Evolutionary conservation across 352 stramenopile species (phyloP).

Genomic region (Globisporangium splendens): DNA sequence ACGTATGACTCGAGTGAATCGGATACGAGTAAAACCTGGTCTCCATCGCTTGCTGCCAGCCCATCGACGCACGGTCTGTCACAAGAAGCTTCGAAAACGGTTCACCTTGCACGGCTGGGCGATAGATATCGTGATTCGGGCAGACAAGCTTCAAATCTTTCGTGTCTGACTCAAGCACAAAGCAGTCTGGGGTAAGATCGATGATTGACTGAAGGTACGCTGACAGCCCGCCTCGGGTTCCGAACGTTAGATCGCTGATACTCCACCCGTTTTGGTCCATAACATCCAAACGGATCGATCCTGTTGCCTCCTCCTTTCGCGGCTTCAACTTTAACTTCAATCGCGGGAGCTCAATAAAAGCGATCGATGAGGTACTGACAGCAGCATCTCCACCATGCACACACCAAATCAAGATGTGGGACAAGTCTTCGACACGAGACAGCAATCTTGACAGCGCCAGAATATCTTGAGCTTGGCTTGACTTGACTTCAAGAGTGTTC

Average conservation of each 20-base stretch:
- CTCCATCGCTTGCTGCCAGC: slow-evolving; percentile 88
- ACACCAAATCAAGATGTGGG: slow-evolving; percentile 97
- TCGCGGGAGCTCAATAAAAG: slow-evolving; percentile 96
- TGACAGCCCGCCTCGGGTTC: slow-evolving; percentile 22
- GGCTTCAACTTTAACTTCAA: slow-evolving; percentile 95
- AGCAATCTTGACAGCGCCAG: slow-evolving; percentile 87
- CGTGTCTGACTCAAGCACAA: slow-evolving; percentile 75
- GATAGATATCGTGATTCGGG: slow-evolving; percentile 83
- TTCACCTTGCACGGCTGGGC: slow-evolving; percentile 63
- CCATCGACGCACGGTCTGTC: slow-evolving; percentile 68
- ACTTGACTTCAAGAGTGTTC: slow-evolving; percentile 88
- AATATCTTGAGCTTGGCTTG: slow-evolving; percentile 34
- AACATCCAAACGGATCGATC: slow-evolving; percentile 56
- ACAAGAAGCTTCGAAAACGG: slow-evolving; percentile 81
- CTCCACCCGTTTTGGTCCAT: slow-evolving; percentile 86
- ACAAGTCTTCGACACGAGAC: slow-evolving; percentile 94
- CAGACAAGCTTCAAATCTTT: slow-evolving; percentile 76
- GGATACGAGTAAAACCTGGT: slow-evolving; percentile 97
- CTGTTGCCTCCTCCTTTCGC: slow-evolving; percentile 37
- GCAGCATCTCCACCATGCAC: neutral
- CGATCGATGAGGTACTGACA: slow-evolving; percentile 56
- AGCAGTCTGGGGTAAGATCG: slow-evolving; percentile 51
- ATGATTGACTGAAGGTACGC: slow-evolving; percentile 55
- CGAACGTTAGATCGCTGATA: slow-evolving; percentile 62
- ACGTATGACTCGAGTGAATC: slow-evolving; percentile 94